Evolutionary conservation across 1,284 basidiomycete species (phyloP).

Genomic region (Xerocomus cyaneibrunnescens): DNA sequence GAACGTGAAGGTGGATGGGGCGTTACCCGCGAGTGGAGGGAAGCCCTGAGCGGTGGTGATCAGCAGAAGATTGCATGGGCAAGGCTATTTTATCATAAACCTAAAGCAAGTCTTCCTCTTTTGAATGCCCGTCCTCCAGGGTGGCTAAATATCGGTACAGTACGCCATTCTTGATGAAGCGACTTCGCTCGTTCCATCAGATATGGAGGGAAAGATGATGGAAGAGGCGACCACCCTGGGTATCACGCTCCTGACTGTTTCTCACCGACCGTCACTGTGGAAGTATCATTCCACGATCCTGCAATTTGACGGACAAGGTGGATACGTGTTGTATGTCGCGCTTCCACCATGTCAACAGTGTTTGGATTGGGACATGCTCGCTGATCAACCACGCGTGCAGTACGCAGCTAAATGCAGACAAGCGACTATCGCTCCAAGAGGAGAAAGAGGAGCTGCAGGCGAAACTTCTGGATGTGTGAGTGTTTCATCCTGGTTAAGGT

Average conservation of each 20-base stretch:
- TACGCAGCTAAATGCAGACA: constrained; percentile 89
- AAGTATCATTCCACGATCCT: constrained; percentile 93
- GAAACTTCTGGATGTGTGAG: constrained; percentile 79
- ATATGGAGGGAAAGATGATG: constrained; percentile 96
- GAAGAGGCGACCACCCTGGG: constrained; percentile 86
- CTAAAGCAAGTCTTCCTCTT: constrained; percentile 58
- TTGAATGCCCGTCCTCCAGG: not conserved
- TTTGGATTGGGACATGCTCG: not conserved
- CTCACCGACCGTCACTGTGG: constrained; percentile 92
- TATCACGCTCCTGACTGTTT: constrained; percentile 90
- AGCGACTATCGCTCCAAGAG: constrained; percentile 88
- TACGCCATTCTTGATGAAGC: constrained; percentile 98
- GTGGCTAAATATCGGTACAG: constrained; percentile 39
- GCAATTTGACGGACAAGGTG: constrained; percentile 84
- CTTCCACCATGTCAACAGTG: not conserved
- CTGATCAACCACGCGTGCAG: constrained; percentile 41
- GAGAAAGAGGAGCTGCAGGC: constrained; percentile 87
- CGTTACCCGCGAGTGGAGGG: constrained; percentile 86
- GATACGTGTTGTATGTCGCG: constrained; percentile 76
- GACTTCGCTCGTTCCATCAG: constrained; percentile 90
- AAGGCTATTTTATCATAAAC: constrained; percentile 92
- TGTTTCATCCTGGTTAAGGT: not conserved
- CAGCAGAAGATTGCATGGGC: constrained; percentile 97
- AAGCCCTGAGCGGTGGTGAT: constrained; percentile 86
- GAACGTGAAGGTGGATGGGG: constrained; percentile 98